A percentile compares a stretch with the other conserved stretches of the same genome.
Evolutionary conservation across 352 stramenopile genomes (phyloP).

Genomic region (Phytophthora europaea): DNA sequence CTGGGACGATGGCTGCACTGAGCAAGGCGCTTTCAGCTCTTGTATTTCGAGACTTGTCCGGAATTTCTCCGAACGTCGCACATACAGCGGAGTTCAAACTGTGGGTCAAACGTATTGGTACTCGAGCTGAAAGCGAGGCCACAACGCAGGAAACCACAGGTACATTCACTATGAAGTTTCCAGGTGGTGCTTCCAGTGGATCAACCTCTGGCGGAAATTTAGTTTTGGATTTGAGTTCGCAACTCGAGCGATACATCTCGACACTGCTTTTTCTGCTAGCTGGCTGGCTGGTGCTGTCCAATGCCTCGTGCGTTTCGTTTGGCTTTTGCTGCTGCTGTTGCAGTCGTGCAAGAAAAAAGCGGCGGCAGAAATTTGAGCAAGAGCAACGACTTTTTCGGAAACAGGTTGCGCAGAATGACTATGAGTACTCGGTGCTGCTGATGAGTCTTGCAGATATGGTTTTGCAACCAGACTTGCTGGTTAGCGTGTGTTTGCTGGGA

Average conservation of each 20-base stretch:
- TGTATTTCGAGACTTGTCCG: conserved; percentile 45
- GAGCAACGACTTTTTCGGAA: conserved; percentile 45
- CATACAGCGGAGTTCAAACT: conserved; percentile 53
- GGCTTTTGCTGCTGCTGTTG: conserved; percentile 73
- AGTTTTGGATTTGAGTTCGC: conserved; percentile 30
- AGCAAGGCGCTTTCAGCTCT: conserved; percentile 46
- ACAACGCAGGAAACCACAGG: conserved; percentile 17
- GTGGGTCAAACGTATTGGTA: conserved; percentile 43
- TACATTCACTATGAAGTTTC: conserved; percentile 46
- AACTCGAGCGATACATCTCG: conserved; percentile 49
- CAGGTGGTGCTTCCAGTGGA: conserved; percentile 6
- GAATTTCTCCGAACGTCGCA: conserved; percentile 22
- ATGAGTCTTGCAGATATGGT: conserved; percentile 56
- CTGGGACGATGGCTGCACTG: conserved; percentile 52
- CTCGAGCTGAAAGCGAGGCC: conserved; percentile 11
- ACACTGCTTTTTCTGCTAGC: conserved; percentile 38
- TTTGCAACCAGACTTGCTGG: conserved; percentile 53
- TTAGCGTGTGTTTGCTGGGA: conserved; percentile 38
- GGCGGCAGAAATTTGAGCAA: conserved; percentile 50
- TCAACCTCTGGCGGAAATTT: conserved; percentile 21
- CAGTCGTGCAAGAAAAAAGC: conserved; percentile 47
- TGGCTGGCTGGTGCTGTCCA: conserved; percentile 60
- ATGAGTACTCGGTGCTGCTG: conserved; percentile 77
- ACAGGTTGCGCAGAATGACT: conserved; percentile 75
- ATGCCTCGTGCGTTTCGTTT: conserved; percentile 54